These are phyloP conservation scores for Carex scoparia DNA, from an alignment of 176 grass and related monocot genomes.

Conservation along the genomic window DNA sequence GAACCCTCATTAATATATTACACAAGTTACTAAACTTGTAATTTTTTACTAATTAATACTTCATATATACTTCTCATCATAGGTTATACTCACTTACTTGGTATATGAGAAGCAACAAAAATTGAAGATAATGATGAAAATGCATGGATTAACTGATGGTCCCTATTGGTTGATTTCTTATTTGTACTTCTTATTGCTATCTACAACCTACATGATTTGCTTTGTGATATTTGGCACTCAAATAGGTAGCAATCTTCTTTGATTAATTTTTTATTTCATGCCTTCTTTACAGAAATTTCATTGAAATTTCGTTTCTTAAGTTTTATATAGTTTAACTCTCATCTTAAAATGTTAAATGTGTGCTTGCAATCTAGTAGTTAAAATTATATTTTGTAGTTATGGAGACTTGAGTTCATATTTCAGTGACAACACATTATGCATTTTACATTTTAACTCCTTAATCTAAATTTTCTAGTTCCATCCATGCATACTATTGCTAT, in stretches of 20 bases:
- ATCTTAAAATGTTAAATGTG: too few species aligned
- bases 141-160: conserved; percentile 83
- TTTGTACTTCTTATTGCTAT: conserved; percentile 68
- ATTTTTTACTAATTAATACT: not conserved
- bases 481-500: not conserved
- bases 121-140: conserved; percentile 96
- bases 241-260: conserved; percentile 51
- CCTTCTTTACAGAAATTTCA: too few species aligned
- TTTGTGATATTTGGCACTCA: conserved; percentile 76
- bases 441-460: too few species aligned
- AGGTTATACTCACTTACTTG: conserved; percentile 72
- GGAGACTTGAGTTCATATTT: too few species aligned
- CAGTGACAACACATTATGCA: too few species aligned
- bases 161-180: conserved; percentile 95
- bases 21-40: not conserved
- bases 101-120: conserved; percentile 93
- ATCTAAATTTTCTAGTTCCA: too few species aligned
- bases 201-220: conserved; percentile 58
- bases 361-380: too few species aligned
- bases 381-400: too few species aligned
- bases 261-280: not conserved
- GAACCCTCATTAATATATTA: not conserved
- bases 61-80: not conserved
- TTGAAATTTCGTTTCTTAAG: too few species aligned
- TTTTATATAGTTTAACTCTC: too few species aligned